Base-by-base conservation (phyloP, 1,139 yeast species). In the Taphrina communis region DNA sequence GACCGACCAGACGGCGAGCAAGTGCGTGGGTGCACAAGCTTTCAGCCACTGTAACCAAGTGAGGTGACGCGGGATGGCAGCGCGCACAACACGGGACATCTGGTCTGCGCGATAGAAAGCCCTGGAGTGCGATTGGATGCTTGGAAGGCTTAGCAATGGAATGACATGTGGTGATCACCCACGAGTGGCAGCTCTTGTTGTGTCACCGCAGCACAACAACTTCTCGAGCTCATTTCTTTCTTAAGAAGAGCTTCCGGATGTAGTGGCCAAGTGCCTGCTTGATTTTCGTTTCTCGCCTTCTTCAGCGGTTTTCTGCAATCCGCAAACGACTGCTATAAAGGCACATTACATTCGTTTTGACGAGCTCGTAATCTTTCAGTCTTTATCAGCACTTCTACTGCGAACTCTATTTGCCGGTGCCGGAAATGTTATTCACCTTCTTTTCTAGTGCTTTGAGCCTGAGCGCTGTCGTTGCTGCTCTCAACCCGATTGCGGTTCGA, bases 401-500 rank as follows among this genome's bases (percentile, higher is more conserved):
- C 36, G 14, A 4, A 19, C 25, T 21, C 11, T 4, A 21, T 25
- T 35, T 21, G 36, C 53, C 19, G 14, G 2, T 6, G 2, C 19
- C 12, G 21, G 36, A 50, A 36, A 53, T 53, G 58, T 42, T 53
- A 3, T 35, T 19, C 42, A 53, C 58, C 11, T 42, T 53, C 58
- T 36, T 53, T 17, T 25, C 58, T 19, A 25, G 36, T 39, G 21
- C 21, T 7, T 17, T 56, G 46, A 36, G 42, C 5, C 50, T 56
- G 35, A 56, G 46, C 17, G 50, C 63, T 25, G 42, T 12, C 66
- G 61, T 39, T 25, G 44, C 68, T 7, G 68, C 68, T 5, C 58
- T 65, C 55, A 65, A 65, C 52, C 68, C 68, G 1, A 65, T 65
- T 35, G 68, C 60, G 36, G 68, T 70, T 21, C 57, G 68, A 9